Base-by-base conservation (phyloP, 495 filamentous ascomycete species). In the Penicillium macrosclerotiorum region DNA sequence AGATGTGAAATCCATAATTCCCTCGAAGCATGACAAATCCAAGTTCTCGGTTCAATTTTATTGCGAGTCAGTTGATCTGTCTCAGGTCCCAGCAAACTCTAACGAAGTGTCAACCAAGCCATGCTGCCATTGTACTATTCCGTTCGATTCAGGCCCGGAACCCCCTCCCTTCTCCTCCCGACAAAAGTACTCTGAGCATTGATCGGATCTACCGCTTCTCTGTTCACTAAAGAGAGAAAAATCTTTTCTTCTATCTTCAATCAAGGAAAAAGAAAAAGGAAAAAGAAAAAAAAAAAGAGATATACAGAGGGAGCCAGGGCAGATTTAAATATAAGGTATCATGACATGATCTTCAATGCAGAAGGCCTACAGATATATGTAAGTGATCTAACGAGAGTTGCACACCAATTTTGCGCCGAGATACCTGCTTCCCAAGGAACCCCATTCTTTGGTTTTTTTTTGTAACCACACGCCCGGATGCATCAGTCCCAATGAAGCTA, bases 1-100 rank as follows among this genome's bases (percentile, higher is more conserved):
- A 43, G 30, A 47, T 50, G 51, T 43, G 43, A 38, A 30, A 33
- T 37, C 32, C 18, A 37, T 40, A 13, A 43, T 23, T 22, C 25
- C 5, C 8, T 19, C 27, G 33, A 31, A 38, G 18, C n/a, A 37
- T 37, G 17, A 27, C 9, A 37, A 20, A 16, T 37, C 22, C 33
- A 35, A 25, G 14, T 30, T 42, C n/a, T 20, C 8, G 3, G 13
- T 43, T n/a, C n/a, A n/a, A n/a, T n/a, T n/a, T n/a, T n/a, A n/a
- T n/a, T n/a, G n/a, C n/a, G n/a, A n/a, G n/a, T n/a, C n/a, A n/a
- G n/a, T n/a, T n/a, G n/a, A n/a, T n/a, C n/a, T n/a, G n/a, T n/a
- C n/a, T n/a, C n/a, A n/a, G n/a, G n/a, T n/a, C n/a, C n/a, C n/a
- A n/a, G n/a, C n/a, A n/a, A n/a, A n/a, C n/a, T n/a, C n/a, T n/a